Evolutionary conservation across 352 stramenopile genomes (phyloP), one percentile per base, ranked within the genome.

Genomic region (Globisporangium echinulatum): DNA sequence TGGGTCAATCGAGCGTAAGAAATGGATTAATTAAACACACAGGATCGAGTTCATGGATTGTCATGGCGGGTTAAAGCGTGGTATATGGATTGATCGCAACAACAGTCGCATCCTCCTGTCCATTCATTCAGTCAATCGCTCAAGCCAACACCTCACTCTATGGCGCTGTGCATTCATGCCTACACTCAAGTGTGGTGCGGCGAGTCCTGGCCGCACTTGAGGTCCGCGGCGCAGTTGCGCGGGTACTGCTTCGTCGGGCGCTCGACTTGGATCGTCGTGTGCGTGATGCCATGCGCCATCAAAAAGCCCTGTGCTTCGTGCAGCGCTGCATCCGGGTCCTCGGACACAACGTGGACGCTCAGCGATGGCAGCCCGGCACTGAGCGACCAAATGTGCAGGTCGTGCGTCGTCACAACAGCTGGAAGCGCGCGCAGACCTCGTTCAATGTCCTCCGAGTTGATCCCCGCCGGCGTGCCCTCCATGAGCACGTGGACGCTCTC

Each of bases 311-410:
- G 85, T n/a, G 84, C 79, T 40, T 79, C 70, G 46, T 85, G 69
- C 47, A 93, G 72, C 42, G 83, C 76, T 44, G 74, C 72, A 57
- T 92, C 82, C 5, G 77, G 69, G 42, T 91, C 72, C 38, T 82
- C 72, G 42, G 75, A 88, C 37, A 90, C 65, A 53, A 98, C 70
- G 71, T 99, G 97, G 25, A 98, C 95, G 57, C 87, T 98, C 36
- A 99, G 74, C 19, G 87, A 88, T 10, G 80, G 79, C 39, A 92
- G 64, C 0, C 94, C 94, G 9, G 96, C 84, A 36, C 88, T 98
- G 53, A 99, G 90, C 55, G 77, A 96, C 97, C 97, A 99, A 59
- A 99, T 97, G 79, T 99, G 97, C 59, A 99, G 74, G 72, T 99
- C 94, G 75, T 99, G 97, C 13, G 98, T 90, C 58, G 97, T 83